These are phyloP conservation scores for Penicillium cinerascens DNA, from an alignment of 495 filamentous ascomycete species.

Conservation along the genomic window DNA sequence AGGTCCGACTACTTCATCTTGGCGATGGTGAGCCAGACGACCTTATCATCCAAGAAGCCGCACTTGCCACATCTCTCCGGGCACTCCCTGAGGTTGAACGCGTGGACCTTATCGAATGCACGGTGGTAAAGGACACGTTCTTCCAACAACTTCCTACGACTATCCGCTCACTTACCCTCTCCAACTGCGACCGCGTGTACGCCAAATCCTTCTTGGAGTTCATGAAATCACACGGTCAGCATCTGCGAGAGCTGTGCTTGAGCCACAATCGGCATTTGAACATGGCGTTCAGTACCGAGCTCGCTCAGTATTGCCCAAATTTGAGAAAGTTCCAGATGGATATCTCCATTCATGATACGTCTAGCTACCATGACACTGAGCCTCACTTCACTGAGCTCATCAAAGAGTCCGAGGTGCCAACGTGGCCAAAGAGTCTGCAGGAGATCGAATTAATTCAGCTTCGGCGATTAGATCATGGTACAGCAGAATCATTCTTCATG, in stretches of 20 bases:
- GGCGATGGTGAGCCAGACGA: slow-evolving; percentile 12
- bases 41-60: slow-evolving; percentile 35
- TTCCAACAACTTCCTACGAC: slow-evolving; percentile 59
- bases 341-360: slow-evolving; percentile 60
- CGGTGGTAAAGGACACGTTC: slow-evolving; percentile 56
- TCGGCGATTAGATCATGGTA: slow-evolving; percentile 60
- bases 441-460: slow-evolving; percentile 70
- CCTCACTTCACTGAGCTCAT: slow-evolving; percentile 68
- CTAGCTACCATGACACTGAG: slow-evolving; percentile 62
- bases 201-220: slow-evolving; percentile 56
- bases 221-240: slow-evolving; percentile 57
- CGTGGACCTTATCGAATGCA: slow-evolving; percentile 65
- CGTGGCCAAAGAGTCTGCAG: slow-evolving; percentile 69
- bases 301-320: slow-evolving; percentile 60
- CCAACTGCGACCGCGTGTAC: slow-evolving; percentile 68
- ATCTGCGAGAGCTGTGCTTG: slow-evolving; percentile 61
- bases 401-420: slow-evolving; percentile 54
- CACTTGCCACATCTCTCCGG: slow-evolving; percentile 54
- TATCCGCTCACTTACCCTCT: slow-evolving; percentile 62
- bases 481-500: slow-evolving; percentile 70
- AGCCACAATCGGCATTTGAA: slow-evolving; percentile 75
- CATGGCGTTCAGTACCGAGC: slow-evolving; percentile 60
- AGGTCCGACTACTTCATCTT: slow-evolving; percentile 63
- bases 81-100: slow-evolving; percentile 57
- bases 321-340: slow-evolving; percentile 71